Conservation (phyloP, 2,329 filamentous ascomycete genomes). For the Clonostachys solani region DNA sequence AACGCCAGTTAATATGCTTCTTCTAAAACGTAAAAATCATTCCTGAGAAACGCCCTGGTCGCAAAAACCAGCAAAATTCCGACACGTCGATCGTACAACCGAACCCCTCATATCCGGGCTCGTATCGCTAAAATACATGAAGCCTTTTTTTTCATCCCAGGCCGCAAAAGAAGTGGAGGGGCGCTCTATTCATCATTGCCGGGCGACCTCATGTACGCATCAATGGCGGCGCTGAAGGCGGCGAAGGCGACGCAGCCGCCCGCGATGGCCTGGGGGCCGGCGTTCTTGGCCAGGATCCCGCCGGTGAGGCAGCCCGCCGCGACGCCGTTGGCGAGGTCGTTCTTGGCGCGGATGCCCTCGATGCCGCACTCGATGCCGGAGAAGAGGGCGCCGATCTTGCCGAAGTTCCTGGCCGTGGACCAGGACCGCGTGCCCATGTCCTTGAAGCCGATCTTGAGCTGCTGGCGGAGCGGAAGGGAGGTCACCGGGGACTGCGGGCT, state of each 20-base stretch:
- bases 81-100: no score
- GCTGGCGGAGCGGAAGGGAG: conserved; percentile 76
- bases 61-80: no score
- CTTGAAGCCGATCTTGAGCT: conserved; percentile 81
- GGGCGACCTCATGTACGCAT: conserved; percentile 83
- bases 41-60: no score
- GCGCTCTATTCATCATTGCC: conserved; percentile 44
- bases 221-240: conserved; percentile 87
- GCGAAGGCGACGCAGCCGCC: conserved; percentile 92
- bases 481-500: conserved; percentile 38
- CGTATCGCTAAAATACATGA: no score
- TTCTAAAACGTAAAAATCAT: no score
- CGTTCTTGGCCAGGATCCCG: conserved; percentile 79
- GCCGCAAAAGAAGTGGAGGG: neutral
- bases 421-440: conserved; percentile 88
- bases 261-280: conserved; percentile 82
- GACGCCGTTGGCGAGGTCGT: conserved; percentile 85
- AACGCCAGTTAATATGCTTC: no score
- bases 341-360: conserved; percentile 88
- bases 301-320: conserved; percentile 88
- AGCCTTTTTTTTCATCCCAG: no score
- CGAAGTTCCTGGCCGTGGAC: conserved; percentile 90
- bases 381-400: conserved; percentile 87
- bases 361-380: conserved; percentile 93
- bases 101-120: no score